Conservation (phyloP, 2,329 filamentous ascomycete species). For the Chrysoporthe deuterocubensis region DNA sequence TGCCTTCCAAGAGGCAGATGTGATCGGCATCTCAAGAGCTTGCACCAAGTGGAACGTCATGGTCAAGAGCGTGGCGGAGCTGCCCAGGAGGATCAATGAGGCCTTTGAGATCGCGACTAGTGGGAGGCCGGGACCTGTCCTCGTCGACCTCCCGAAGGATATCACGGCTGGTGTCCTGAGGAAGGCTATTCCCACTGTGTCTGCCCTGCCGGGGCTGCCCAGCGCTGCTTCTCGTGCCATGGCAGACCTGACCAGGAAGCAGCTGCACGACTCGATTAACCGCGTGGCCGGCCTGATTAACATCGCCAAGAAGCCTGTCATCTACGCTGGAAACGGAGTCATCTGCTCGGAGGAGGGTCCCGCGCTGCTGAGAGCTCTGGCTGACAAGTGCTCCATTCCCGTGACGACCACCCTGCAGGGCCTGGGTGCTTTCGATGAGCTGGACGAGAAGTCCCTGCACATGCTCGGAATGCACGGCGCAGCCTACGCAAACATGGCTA, state of each 20-base stretch:
- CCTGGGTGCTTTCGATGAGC: constrained; percentile 88
- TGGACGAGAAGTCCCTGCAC: constrained; percentile 91
- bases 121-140: constrained; percentile 88
- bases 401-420: constrained; percentile 96
- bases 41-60: constrained; percentile 99
- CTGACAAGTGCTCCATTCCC: constrained; percentile 88
- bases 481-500: constrained; percentile 96
- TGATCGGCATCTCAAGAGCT: constrained; percentile 88
- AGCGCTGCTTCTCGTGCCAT: constrained; percentile 86
- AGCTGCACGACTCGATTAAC: constrained; percentile 73
- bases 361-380: constrained; percentile 78
- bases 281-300: constrained; percentile 85
- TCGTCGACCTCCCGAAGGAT: constrained; percentile 96
- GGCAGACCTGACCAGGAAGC: constrained; percentile 70
- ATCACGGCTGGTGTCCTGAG: constrained; percentile 85
- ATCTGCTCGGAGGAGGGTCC: constrained; percentile 80
- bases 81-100: constrained; percentile 93
- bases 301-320: constrained; percentile 87
- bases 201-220: constrained; percentile 76
- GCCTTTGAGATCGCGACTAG: constrained; percentile 97
- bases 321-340: constrained; percentile 93
- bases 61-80: constrained; percentile 93
- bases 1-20: constrained; percentile 95
- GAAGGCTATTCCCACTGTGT: constrained; percentile 78
- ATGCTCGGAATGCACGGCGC: constrained; percentile 99